phyloP scores from a whole-genome alignment of 2,329 filamentous ascomycete species.

The Fusarium verticillioides region DNA sequence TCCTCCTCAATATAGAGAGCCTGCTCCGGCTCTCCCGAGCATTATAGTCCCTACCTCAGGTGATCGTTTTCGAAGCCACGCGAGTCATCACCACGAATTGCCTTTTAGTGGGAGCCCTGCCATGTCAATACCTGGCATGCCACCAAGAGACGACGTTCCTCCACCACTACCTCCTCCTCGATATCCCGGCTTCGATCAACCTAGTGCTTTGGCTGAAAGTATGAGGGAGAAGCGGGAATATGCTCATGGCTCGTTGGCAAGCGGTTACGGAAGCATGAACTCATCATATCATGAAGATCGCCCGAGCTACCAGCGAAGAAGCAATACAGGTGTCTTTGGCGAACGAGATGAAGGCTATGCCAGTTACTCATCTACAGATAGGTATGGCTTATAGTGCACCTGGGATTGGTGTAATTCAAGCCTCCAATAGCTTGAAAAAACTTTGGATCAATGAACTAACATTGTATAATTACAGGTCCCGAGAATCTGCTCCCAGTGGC shows the following conservation, averaged over 20 bases:
- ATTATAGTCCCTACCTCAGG: slow-evolving; percentile 49
- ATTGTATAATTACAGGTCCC: slow-evolving; percentile 48
- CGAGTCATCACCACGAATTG: slow-evolving; percentile 47
- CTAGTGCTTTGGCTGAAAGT: slow-evolving; percentile 45
- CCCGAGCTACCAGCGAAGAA: slow-evolving; percentile 49
- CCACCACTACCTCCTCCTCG: slow-evolving; percentile 61
- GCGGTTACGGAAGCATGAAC: slow-evolving; percentile 56
- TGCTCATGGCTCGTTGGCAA: slow-evolving; percentile 48
- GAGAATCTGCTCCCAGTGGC: slow-evolving; percentile 54
- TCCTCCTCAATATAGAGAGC: slow-evolving; percentile 51
- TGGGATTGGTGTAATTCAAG: background rate
- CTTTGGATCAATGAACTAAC: slow-evolving; percentile 28
- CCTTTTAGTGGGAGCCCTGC: slow-evolving; percentile 51
- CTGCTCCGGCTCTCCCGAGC: slow-evolving; percentile 50
- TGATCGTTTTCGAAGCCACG: slow-evolving; percentile 45
- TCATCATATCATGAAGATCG: slow-evolving; percentile 51
- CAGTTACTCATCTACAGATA: slow-evolving; percentile 55
- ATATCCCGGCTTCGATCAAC: slow-evolving; percentile 50
- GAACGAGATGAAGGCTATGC: slow-evolving; percentile 57
- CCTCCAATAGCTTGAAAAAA: background rate
- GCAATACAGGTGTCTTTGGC: slow-evolving; percentile 27
- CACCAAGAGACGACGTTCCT: slow-evolving; percentile 50
- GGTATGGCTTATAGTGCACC: slow-evolving; percentile 42
- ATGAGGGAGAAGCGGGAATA: slow-evolving; percentile 47
- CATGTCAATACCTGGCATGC: slow-evolving; percentile 57